Evolutionary conservation across 352 stramenopile species (phyloP).

Genomic region (Globisporangium ultimum): DNA sequence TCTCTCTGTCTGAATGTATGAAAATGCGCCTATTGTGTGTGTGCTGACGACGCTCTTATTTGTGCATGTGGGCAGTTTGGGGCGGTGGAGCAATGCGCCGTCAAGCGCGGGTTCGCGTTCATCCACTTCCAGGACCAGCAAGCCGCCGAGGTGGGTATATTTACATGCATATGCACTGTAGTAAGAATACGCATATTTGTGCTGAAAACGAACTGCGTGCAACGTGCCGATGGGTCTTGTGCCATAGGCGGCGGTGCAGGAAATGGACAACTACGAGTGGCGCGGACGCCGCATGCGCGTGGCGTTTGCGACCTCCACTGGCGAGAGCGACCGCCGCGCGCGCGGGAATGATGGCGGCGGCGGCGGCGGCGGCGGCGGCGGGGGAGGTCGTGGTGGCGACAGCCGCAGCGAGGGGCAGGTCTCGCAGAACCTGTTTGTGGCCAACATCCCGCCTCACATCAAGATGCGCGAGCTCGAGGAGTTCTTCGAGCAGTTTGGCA

Average conservation of each 20-base stretch:
- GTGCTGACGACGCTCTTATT: neutral
- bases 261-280: conserved; percentile 54
- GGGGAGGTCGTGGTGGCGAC: conserved; percentile 3
- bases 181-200: too few species aligned
- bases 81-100: conserved; percentile 33
- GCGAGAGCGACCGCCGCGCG: neutral
- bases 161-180: too few species aligned
- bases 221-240: neutral
- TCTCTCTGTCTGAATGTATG: too few species aligned
- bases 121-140: conserved; percentile 44
- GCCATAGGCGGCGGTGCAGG: conserved; percentile 26
- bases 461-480: conserved; percentile 56
- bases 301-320: conserved; percentile 29
- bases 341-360: neutral
- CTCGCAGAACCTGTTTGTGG: conserved; percentile 56
- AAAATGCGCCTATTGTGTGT: too few species aligned
- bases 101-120: conserved; percentile 65
- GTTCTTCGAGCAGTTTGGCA: conserved; percentile 54
- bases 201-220: too few species aligned
- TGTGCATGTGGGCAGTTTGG: conserved; percentile 35
- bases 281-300: conserved; percentile 39
- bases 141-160: conserved; percentile 35
- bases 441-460: conserved; percentile 60
- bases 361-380: neutral
- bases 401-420: conserved; percentile 6